Evolutionary conservation across 139 green algal genomes (phyloP), one percentile per base, ranked within the genome.

Genomic region (Picochlorum sp.): DNA sequence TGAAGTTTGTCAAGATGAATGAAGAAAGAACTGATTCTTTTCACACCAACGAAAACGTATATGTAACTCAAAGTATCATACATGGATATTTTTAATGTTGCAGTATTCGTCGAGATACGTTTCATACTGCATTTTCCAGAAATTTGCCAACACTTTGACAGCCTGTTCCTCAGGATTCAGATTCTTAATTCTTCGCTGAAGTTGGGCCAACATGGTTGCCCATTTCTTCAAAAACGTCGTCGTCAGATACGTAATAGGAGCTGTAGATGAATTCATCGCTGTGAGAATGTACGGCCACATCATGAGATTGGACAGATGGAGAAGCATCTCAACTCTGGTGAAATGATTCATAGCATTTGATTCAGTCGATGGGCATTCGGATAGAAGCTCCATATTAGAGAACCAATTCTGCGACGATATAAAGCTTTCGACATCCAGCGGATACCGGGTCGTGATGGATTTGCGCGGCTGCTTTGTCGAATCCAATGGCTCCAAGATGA

Each of bases 81-180:
- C 34, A 41, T 41, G 8, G 7, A 41, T 11, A 11, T 41, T 41
- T 41, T 41, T 41, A 13, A 41, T 41, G 3, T 41, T 41, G 34
- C 34, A 41, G 8, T 41, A 41, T 41, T 41, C 34, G 11, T 26
- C 47, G 15, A 54, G 47, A 54, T 34, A 32, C 15, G 52, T 45
- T 10, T 38, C 38, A 44, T 66, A 66, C 34, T 66, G 14, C 14
- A 58, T 21, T 14, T 66, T 20, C n/a, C 52, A 24, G 23, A 21
- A 49, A 38, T 44, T 66, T 16, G 61, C 61, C 15, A 66, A 23
- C 9, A 24, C 32, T 26, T 66, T 66, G 11, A 66, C 61, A 20
- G 61, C 61, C 61, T 56, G 28, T 14, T 66, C 26, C n/a, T 66
- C 61, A 47, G 61, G 37, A 23, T 66, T 28, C 47, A 66, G 11